Percentiles rank a stretch among this genome's conserved stretches.
Conservation (phyloP, 495 filamentous ascomycete genomes). For the Letharia lupina region DNA sequence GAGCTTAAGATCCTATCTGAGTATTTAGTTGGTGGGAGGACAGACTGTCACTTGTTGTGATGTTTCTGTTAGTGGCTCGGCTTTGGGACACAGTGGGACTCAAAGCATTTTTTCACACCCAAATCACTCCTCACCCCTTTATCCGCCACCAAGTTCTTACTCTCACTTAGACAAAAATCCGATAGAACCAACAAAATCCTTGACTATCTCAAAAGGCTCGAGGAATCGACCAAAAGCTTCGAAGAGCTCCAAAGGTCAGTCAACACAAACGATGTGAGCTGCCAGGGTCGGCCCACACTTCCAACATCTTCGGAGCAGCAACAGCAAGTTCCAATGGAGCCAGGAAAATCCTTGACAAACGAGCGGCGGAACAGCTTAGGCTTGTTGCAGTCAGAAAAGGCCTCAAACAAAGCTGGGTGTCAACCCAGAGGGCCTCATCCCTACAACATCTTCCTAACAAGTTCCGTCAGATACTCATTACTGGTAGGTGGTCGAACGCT, state of each 20-base stretch:
- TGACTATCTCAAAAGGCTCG: neutral
- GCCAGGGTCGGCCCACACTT: neutral
- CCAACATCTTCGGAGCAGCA: neutral
- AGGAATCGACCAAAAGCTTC: neutral
- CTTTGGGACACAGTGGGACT: neutral
- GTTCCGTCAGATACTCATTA: neutral
- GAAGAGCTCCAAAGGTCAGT: neutral
- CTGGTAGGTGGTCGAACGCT: neutral
- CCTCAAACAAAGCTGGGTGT: neutral
- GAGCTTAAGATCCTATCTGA: neutral
- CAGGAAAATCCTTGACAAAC: neutral
- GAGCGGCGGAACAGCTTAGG: neutral
- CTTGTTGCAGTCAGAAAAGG: neutral
- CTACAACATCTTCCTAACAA: neutral
- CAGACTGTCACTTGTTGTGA: constrained; percentile 1
- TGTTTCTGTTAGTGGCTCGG: neutral
- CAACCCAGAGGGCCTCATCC: neutral
- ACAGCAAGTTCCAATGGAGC: neutral
- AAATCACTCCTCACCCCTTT: neutral
- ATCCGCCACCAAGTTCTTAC: neutral
- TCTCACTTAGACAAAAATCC: neutral
- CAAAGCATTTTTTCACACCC: neutral
- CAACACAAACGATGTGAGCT: neutral
- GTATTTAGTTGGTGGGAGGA: neutral
- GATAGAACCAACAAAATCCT: neutral